Base-by-base conservation (phyloP, 805 yeast species). In the Hanseniaspora lachancei region DNA sequence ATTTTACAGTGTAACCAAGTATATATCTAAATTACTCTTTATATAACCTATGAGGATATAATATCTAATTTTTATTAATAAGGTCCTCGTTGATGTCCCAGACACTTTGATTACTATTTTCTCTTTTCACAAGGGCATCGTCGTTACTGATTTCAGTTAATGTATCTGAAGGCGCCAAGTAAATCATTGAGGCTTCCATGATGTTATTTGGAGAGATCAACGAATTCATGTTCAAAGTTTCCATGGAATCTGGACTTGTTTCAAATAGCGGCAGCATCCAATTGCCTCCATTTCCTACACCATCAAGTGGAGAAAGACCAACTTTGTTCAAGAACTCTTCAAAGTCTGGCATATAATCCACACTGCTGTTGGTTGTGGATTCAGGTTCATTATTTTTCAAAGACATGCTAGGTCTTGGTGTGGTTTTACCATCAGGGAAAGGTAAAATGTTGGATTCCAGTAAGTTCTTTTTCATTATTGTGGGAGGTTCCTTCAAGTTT, bases 251-350 rank as follows among this genome's bases (percentile, higher is more conserved):
- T 9, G 50, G 56, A 2, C 50, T 53, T 2, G 29, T 39, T 2
- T 20, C 35, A 10, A 46, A 32, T 5, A 46, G 18, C 3, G 38
- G 27, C 27, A 34, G 16, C 23, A 44, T 44, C 20, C 12, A n/a
- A 27, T 44, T 43, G 20, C 24, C 24, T 10, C 39, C 44, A 18
- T 8, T 29, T 18, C 27, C 24, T 40, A 38, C 29, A 44, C 20
- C 10, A 23, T 13, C 29, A 20, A 43, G 15, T 32, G 46, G 46
- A 12, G 55, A 36, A 3, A 44, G 21, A 0, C 27, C 42, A 24
- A 52, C 49, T 47, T 66, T 68, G 56, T 62, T 61, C 57, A 67
- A 61, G 55, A 68, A 68, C 55, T 68, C 71, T 47, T 68, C 70
- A 44, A 66, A 67, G 38, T 65, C 68, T n/a, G 69, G 70, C 2